Evolutionary conservation across 78 protist genomes (phyloP).

Genomic region (Dictyostelium discoideum): DNA sequence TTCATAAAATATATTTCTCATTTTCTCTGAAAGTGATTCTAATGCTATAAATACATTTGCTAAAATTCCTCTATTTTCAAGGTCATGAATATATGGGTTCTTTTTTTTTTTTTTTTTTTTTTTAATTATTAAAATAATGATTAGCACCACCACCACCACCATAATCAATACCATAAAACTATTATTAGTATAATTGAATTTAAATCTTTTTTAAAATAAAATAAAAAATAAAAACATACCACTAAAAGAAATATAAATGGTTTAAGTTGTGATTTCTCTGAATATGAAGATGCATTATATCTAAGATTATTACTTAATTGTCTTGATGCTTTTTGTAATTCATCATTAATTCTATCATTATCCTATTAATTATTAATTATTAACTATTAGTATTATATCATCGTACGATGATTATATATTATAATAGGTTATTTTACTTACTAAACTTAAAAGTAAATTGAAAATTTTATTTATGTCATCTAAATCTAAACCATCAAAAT

Average conservation of each 20-base stretch:
- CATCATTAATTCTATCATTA: slow-evolving; percentile 13
- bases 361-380: neutral
- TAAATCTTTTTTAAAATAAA: no score
- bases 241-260: slow-evolving; percentile 41
- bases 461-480: slow-evolving; percentile 16
- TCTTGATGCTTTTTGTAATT: slow-evolving; percentile 13
- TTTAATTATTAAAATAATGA: no score
- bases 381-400: neutral
- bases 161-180: no score
- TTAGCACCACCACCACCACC: no score
- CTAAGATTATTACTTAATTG: slow-evolving; percentile 27
- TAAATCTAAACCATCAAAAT: slow-evolving; percentile 54
- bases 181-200: neutral
- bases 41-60: slow-evolving; percentile 36
- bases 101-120: neutral
- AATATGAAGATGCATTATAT: slow-evolving; percentile 30
- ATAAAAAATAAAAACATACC: neutral
- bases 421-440: neutral
- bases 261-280: neutral
- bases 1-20: neutral
- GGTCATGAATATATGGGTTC: slow-evolving; percentile 60
- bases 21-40: neutral
- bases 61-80: slow-evolving; percentile 31
- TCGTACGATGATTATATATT: neutral
- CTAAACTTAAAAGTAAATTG: neutral